Evolutionary conservation across 352 stramenopile genomes (phyloP), one percentile per base, ranked within the genome.

Genomic region (Globisporangium carolinianum): DNA sequence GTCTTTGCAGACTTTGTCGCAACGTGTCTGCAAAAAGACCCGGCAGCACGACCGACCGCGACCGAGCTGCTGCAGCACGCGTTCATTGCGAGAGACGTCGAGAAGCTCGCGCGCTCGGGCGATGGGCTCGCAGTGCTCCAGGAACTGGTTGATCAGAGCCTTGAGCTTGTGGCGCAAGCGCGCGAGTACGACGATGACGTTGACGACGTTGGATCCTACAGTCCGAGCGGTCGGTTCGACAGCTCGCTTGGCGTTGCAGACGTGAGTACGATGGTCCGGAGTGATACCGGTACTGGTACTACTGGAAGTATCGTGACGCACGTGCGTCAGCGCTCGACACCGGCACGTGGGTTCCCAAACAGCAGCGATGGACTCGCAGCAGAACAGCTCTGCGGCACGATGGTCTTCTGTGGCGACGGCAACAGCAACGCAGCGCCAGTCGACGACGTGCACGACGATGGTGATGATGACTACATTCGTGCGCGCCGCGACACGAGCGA

Each of bases 141-240:
- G 56, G 79, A 91, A 53, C 66, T 91, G 14, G 77, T 87, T 17
- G 79, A 90, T 53, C 69, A 87, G 51, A 90, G 77, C 54, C 60
- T 86, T 10, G 79, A 91, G 54, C 69, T 87, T 6, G 64, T 93
- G 7, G 62, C 71, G 14, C 72, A 86, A 10, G 75, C 77, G 15
- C 65, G 83, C 17, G 75, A 82, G n/a, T 72, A 87, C 59, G 77
- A 87, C 46, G 80, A 32, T 32, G 24, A 32, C 24, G 24, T 32
- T 32, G 24, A 32, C 24, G 24, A 32, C 24, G 24, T 32, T 32
- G 24, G 24, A 32, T 32, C 24, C 24, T 32, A 32, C 24, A 87
- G 61, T 71, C 64, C 43, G 75, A 76, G 11, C 85, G 79, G 76
- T 42, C 63, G 73, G 8, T 66, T 75, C 3, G 69, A 89, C 56